These are phyloP conservation scores for maize (Zea mays) DNA, from an alignment of 176 grass and related monocot genomes.

Conservation along the genomic window DNA sequence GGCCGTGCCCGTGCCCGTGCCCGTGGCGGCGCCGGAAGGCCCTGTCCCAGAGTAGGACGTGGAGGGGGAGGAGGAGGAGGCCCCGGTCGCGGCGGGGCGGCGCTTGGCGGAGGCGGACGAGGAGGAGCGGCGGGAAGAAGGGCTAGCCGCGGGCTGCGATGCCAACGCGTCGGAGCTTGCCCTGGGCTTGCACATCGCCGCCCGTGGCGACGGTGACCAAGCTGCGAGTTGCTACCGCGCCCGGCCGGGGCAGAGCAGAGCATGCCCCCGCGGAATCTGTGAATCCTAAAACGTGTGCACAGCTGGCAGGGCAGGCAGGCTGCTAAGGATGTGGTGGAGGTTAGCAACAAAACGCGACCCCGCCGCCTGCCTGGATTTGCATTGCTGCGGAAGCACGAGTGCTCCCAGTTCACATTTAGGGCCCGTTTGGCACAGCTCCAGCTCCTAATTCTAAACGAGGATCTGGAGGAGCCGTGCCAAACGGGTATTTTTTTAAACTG, in stretches of 20 bases:
- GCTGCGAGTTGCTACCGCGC: background rate
- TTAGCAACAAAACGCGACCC: background rate
- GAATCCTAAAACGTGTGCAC: background rate
- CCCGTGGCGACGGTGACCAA: background rate
- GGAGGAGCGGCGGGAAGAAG: background rate
- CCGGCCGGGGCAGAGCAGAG: conserved; percentile 15
- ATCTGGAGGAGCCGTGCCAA: too few relatives aligned
- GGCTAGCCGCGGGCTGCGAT: background rate
- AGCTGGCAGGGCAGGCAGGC: background rate
- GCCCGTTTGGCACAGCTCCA: too few relatives aligned
- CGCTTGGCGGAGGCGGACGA: background rate
- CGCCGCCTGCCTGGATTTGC: background rate
- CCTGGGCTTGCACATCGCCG: conserved; percentile 43
- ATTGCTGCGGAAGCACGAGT: too few relatives aligned
- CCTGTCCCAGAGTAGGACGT: background rate
- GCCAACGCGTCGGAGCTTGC: background rate
- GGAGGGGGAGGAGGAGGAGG: background rate
- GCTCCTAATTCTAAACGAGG: too few relatives aligned
- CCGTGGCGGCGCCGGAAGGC: background rate
- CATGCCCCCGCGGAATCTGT: background rate
- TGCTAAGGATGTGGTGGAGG: background rate
- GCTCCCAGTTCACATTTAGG: too few relatives aligned
- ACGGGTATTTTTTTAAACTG: too few relatives aligned
- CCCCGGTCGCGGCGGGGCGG: background rate
- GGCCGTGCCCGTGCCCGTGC: background rate